A percentile compares a stretch with the other conserved stretches of the same genome.
phyloP scores from a whole-genome alignment of 78 protist species.

The Monosiga brevicollis region DNA sequence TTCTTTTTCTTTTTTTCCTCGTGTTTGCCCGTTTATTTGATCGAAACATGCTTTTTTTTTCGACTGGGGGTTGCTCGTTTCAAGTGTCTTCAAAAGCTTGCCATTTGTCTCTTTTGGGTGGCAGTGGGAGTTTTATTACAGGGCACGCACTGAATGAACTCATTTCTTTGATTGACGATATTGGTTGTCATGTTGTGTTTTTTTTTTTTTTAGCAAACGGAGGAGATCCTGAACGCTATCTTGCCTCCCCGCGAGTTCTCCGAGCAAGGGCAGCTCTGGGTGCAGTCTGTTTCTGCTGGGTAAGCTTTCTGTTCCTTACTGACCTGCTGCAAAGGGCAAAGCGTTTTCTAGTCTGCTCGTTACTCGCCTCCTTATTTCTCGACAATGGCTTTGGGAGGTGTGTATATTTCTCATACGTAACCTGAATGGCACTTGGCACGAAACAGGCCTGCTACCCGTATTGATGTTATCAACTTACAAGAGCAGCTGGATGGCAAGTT shows the following conservation, averaged over 20 bases:
- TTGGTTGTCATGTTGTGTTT: neutral
- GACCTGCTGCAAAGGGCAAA: too few species aligned
- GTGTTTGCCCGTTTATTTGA: too few species aligned
- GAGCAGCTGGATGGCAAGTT: slow-evolving; percentile 52
- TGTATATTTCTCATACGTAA: too few species aligned
- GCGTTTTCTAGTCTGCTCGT: too few species aligned
- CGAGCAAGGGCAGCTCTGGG: slow-evolving; percentile 57
- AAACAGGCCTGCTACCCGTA: slow-evolving; percentile 76
- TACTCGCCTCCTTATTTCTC: too few species aligned
- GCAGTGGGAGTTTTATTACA: neutral
- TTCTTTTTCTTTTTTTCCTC: too few species aligned
- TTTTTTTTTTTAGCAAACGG: neutral
- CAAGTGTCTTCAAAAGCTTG: neutral
- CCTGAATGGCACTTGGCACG: too few species aligned
- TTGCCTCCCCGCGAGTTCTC: slow-evolving; percentile 63
- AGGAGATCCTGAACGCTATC: slow-evolving; percentile 63
- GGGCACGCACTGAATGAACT: neutral
- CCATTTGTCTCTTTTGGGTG: neutral
- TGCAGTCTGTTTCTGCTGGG: slow-evolving; percentile 68
- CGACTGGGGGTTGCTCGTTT: neutral
- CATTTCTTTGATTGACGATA: neutral
- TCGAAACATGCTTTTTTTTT: too few species aligned
- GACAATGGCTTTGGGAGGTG: too few species aligned
- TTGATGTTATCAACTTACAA: slow-evolving; percentile 65
- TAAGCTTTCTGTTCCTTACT: too few species aligned